Conservation (phyloP, 2,329 filamentous ascomycete species). For the Ophiostoma quercus region DNA sequence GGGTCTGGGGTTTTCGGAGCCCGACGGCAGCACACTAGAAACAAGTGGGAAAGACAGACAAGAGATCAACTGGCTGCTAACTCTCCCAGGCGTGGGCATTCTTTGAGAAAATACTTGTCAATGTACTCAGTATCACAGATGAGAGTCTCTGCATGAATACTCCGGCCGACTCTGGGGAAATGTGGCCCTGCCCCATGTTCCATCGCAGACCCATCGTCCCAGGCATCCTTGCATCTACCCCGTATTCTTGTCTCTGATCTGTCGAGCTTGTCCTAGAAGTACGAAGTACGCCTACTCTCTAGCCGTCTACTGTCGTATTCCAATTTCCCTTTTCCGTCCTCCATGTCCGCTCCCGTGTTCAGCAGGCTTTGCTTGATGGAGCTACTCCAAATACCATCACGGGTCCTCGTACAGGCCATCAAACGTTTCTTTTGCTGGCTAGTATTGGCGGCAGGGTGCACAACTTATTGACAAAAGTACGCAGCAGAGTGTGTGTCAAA, state of each 20-base stretch:
- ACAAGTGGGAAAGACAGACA: not conserved
- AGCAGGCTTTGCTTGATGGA: not conserved
- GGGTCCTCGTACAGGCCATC: not conserved
- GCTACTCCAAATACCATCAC: not conserved
- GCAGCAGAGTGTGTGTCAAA: not conserved
- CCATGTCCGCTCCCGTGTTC: not conserved
- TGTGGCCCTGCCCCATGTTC: not conserved
- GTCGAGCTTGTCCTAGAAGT: not conserved
- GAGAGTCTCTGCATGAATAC: not conserved
- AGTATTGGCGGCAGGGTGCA: not conserved
- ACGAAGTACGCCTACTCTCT: no score
- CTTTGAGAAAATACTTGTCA: not conserved
- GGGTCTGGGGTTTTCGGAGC: slow-evolving; percentile 8
- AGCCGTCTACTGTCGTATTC: slow-evolving; percentile 2
- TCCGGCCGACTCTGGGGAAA: slow-evolving; percentile 6
- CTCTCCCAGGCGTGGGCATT: not conserved
- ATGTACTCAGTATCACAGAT: not conserved
- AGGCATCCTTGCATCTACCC: slow-evolving; percentile 13
- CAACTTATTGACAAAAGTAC: not conserved
- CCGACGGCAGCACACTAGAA: not conserved
- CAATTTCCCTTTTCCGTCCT: not conserved
- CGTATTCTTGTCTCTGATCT: not conserved
- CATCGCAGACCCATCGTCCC: not conserved
- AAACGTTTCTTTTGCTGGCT: not conserved
- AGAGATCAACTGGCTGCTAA: not conserved